Conservation (phyloP, 1,284 basidiomycete species). For the Naganishia cerealis region DNA sequence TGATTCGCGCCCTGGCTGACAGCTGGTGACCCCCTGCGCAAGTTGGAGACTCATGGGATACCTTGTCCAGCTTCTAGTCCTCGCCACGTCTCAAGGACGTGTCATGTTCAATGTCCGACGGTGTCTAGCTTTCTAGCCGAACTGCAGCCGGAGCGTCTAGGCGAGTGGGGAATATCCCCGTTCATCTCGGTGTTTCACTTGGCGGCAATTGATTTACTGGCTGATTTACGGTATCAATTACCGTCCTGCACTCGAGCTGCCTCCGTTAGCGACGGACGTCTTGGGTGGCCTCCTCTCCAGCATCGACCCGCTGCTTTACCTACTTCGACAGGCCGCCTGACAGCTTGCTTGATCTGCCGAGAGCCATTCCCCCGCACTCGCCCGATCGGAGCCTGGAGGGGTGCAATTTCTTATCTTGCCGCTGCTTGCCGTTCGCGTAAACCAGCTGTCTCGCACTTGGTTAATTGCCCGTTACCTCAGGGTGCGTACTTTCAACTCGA, state of each 20-base stretch:
- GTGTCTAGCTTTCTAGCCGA: no score
- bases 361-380: not conserved
- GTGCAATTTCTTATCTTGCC: conserved; percentile 18
- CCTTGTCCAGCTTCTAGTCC: no score
- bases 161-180: not conserved
- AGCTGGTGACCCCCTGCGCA: no score
- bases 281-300: not conserved
- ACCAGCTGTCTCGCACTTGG: conserved; percentile 11
- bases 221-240: not conserved
- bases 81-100: no score
- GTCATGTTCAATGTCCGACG: no score
- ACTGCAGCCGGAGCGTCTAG: no score
- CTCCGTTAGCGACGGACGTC: not conserved
- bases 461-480: no score
- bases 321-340: not conserved
- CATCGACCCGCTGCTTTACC: not conserved
- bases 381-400: not conserved
- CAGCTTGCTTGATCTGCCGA: no score
- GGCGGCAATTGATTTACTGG: not conserved
- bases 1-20: no score
- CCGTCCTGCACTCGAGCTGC: not conserved
- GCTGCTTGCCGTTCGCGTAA: conserved; percentile 19
- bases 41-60: no score
- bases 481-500: no score
- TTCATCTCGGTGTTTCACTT: conserved; percentile 8